Evolutionary conservation across 2,329 filamentous ascomycete species (phyloP).

Genomic region (Pseudofabraea citricarpa): DNA sequence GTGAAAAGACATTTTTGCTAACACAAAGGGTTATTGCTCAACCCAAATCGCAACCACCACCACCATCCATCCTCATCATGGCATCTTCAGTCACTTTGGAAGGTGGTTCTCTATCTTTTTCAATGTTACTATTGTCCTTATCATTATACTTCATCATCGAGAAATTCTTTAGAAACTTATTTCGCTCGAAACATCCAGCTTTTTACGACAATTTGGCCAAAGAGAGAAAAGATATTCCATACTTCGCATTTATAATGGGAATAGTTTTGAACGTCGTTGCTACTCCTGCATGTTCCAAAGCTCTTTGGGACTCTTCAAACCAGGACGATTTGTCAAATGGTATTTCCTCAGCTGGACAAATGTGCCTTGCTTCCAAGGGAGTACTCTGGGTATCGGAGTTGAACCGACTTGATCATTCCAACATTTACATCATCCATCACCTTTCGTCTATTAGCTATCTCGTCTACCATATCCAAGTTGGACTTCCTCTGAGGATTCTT

Average conservation of each 20-base stretch:
- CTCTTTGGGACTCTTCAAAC: background rate
- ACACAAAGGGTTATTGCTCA: no score
- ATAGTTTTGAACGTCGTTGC: constrained; percentile 5
- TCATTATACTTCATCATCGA: constrained; percentile 3
- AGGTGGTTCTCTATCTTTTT: background rate
- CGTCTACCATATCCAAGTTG: background rate
- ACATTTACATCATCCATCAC: constrained; percentile 1
- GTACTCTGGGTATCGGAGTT: constrained; percentile 8
- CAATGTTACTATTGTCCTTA: constrained; percentile 1
- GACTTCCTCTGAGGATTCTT: background rate
- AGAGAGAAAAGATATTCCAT: constrained; percentile 6
- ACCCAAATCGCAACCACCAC: background rate
- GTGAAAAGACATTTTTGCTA: background rate
- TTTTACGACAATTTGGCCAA: constrained; percentile 1
- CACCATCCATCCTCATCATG: background rate
- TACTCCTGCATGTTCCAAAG: constrained; percentile 5
- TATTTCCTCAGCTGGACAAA: constrained; percentile 4
- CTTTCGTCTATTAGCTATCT: constrained; percentile 1
- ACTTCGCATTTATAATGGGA: constrained; percentile 8
- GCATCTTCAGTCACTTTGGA: background rate
- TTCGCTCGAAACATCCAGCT: background rate
- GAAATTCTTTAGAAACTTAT: background rate
- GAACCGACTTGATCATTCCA: constrained; percentile 6
- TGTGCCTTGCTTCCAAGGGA: constrained; percentile 6
- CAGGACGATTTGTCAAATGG: background rate